Evolutionary conservation across 2,329 filamentous ascomycete species (phyloP).

Genomic region (Pseudocercospora vitis): DNA sequence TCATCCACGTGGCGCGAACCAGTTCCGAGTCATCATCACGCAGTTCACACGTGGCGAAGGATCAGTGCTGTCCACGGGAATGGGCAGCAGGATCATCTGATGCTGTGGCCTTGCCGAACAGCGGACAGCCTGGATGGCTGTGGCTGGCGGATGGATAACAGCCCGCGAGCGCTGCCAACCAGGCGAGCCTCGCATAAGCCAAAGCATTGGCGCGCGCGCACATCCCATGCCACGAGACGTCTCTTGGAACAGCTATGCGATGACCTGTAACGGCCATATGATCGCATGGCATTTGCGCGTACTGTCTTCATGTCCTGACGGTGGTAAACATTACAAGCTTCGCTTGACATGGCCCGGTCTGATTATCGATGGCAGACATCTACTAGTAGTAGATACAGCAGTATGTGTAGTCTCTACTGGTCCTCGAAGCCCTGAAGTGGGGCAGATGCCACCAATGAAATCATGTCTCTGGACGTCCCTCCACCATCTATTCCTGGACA

Average conservation of each 20-base stretch:
- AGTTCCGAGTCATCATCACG: background rate
- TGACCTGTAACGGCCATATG: background rate
- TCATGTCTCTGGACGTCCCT: too few species aligned
- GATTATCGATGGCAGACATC: too few species aligned
- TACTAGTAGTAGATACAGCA: too few species aligned
- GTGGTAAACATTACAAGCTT: too few species aligned
- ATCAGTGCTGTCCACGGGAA: background rate
- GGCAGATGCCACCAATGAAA: too few species aligned
- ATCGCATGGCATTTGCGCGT: too few species aligned
- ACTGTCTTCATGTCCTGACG: too few species aligned
- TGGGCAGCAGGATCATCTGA: too few species aligned
- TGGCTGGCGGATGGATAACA: background rate
- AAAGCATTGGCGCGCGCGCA: background rate
- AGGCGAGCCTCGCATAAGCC: background rate
- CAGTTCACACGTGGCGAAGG: slow-evolving; percentile 3
- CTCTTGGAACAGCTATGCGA: background rate
- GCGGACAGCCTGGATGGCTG: background rate
- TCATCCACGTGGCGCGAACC: background rate
- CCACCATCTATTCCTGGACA: slow-evolving; percentile 1
- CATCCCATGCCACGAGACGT: background rate
- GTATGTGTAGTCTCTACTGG: too few species aligned
- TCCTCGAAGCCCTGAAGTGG: too few species aligned
- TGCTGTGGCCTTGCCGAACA: background rate
- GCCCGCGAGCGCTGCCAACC: too few species aligned
- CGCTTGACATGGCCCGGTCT: too few species aligned